A percentile compares a stretch with the other conserved stretches of the same genome.
Evolutionary conservation across 495 filamentous ascomycete species (phyloP).

Genomic region (Xylaria intraflava): DNA sequence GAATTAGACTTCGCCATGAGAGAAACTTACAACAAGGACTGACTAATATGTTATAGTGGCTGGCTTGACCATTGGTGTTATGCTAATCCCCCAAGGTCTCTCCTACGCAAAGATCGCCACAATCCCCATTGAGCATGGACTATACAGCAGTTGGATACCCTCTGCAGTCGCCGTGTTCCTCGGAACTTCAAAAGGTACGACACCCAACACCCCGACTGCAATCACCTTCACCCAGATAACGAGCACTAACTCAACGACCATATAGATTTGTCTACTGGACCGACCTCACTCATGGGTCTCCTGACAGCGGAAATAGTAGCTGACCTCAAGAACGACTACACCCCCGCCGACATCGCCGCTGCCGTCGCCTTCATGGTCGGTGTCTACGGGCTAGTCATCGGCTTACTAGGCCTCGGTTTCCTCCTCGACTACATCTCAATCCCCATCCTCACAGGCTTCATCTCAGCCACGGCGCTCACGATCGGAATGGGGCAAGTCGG

Average conservation of each 20-base stretch:
- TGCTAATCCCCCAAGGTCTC: slow-evolving; percentile 47
- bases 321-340: slow-evolving; percentile 32
- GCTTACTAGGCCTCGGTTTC: slow-evolving; percentile 46
- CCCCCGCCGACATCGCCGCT: slow-evolving; percentile 38
- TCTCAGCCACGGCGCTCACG: slow-evolving; percentile 44
- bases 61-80: slow-evolving; percentile 44
- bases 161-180: slow-evolving; percentile 45
- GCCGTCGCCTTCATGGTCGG: slow-evolving; percentile 47
- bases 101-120: slow-evolving; percentile 49
- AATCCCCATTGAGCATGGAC: slow-evolving; percentile 45
- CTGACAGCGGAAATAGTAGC: slow-evolving; percentile 43
- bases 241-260: neutral
- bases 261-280: slow-evolving; percentile 44
- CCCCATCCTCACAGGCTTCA: slow-evolving; percentile 45
- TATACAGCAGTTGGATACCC: slow-evolving; percentile 49
- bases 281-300: slow-evolving; percentile 46
- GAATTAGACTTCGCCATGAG: neutral
- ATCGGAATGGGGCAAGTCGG: slow-evolving; percentile 43
- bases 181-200: slow-evolving; percentile 48
- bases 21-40: neutral
- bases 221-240: neutral
- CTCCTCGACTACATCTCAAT: slow-evolving; percentile 47
- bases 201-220: slow-evolving; percentile 1
- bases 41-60: slow-evolving; percentile 23
- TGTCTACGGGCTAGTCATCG: slow-evolving; percentile 43